Evolutionary conservation across 2,329 filamentous ascomycete species (phyloP).

Genomic region (Penicillium decumbens): DNA sequence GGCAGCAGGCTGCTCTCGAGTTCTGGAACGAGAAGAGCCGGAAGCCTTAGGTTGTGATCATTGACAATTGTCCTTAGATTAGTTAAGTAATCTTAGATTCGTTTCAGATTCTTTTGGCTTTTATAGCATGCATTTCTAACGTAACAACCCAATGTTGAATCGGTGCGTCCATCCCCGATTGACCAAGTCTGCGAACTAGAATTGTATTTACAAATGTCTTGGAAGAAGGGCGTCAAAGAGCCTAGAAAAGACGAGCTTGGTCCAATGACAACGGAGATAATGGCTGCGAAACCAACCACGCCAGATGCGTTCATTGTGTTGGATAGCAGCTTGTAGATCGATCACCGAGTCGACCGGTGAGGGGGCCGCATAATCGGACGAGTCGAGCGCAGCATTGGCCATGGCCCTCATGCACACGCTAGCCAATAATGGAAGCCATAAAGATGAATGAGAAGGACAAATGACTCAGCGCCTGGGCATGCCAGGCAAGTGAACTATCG

Average conservation of each 20-base stretch:
- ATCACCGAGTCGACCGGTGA: slow-evolving; percentile 21
- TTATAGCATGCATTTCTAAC: background rate
- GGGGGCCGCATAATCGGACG: slow-evolving; percentile 24
- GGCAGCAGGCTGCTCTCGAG: slow-evolving; percentile 34
- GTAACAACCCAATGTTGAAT: background rate
- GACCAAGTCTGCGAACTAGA: background rate
- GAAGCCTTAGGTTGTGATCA: slow-evolving; percentile 12
- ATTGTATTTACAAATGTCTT: background rate
- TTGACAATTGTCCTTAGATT: background rate
- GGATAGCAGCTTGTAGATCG: slow-evolving; percentile 70
- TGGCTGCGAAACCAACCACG: background rate
- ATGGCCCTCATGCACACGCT: slow-evolving; percentile 33
- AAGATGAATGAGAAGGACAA: background rate
- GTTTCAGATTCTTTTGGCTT: background rate
- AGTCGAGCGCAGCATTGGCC: slow-evolving; percentile 27
- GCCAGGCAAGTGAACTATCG: slow-evolving; percentile 2
- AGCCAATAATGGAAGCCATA: slow-evolving; percentile 28
- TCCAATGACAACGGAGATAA: background rate
- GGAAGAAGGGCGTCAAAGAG: background rate
- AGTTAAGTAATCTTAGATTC: slow-evolving; percentile 2
- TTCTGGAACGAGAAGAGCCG: slow-evolving; percentile 41
- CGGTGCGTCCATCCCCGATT: background rate
- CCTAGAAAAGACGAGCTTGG: background rate
- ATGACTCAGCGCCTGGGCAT: background rate
- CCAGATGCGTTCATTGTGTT: slow-evolving; percentile 66